Percentiles rank a stretch among this genome's conserved stretches.
Conservation (phyloP, 805 yeast species). For the Lipomyces sp. region DNA sequence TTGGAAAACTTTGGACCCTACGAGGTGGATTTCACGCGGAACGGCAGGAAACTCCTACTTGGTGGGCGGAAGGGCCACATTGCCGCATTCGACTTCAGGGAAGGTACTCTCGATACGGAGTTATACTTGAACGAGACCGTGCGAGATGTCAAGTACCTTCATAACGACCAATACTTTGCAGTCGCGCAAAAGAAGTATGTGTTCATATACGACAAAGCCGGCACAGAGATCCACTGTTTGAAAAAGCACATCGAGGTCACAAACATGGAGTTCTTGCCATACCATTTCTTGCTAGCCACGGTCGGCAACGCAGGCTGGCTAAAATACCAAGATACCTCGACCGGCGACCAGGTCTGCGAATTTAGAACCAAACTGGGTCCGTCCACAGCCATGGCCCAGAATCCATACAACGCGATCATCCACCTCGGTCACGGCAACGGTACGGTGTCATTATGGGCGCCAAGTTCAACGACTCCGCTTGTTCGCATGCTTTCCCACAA, state of each 20-base stretch:
- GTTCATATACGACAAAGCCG: conserved; percentile 85
- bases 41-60: conserved; percentile 78
- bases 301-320: conserved; percentile 88
- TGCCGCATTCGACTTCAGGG: conserved; percentile 94
- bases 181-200: conserved; percentile 95
- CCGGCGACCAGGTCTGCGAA: conserved; percentile 83
- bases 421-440: conserved; percentile 94
- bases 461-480: conserved; percentile 77
- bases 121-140: conserved; percentile 84
- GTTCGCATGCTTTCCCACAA: conserved; percentile 76
- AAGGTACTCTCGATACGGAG: conserved; percentile 78
- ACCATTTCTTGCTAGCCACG: conserved; percentile 81
- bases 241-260: conserved; percentile 87
- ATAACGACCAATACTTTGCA: conserved; percentile 90
- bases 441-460: conserved; percentile 90
- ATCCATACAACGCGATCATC: conserved; percentile 93
- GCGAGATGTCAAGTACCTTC: conserved; percentile 83
- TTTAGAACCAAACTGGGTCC: conserved; percentile 86
- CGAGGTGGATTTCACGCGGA: conserved; percentile 71
- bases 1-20: conserved; percentile 86
- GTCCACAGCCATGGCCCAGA: conserved; percentile 79
- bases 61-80: conserved; percentile 94
- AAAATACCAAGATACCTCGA: conserved; percentile 92
- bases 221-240: conserved; percentile 86
- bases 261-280: conserved; percentile 81